Conservation (phyloP, 306 rosid genomes). For the Dryas drummondii region DNA sequence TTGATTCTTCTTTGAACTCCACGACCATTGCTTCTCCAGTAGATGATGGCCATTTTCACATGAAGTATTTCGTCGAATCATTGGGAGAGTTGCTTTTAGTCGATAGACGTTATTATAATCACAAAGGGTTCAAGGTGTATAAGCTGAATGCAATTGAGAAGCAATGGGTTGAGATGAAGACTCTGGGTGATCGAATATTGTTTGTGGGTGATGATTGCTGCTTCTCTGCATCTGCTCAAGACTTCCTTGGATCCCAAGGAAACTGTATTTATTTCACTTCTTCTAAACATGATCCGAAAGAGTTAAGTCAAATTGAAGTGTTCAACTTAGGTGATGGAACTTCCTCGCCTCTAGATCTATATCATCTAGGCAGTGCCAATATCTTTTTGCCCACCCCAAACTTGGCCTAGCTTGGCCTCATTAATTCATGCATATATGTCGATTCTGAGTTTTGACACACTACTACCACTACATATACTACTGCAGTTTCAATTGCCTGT, state of each 20-base stretch:
- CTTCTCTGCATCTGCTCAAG: slow-evolving; percentile 6
- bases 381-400: no score
- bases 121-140: background rate
- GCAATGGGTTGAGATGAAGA: background rate
- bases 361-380: no score
- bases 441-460: no score
- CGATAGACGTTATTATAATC: background rate
- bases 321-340: background rate
- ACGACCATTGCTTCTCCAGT: background rate
- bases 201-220: background rate
- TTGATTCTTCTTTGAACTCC: background rate
- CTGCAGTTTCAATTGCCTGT: no score
- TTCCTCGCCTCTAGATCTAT: no score
- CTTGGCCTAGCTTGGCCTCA: no score
- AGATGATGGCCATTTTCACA: background rate
- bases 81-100: slow-evolving; percentile 8
- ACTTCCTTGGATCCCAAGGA: slow-evolving; percentile 2
- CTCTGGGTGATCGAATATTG: background rate
- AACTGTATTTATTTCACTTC: background rate
- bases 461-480: no score
- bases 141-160: no score
- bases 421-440: no score
- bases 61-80: slow-evolving; percentile 35
- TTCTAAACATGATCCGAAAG: no score
- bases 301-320: background rate